Evolutionary conservation across 1,139 yeast genomes (phyloP).

Genomic region (Debaryomyces nepalensis): DNA sequence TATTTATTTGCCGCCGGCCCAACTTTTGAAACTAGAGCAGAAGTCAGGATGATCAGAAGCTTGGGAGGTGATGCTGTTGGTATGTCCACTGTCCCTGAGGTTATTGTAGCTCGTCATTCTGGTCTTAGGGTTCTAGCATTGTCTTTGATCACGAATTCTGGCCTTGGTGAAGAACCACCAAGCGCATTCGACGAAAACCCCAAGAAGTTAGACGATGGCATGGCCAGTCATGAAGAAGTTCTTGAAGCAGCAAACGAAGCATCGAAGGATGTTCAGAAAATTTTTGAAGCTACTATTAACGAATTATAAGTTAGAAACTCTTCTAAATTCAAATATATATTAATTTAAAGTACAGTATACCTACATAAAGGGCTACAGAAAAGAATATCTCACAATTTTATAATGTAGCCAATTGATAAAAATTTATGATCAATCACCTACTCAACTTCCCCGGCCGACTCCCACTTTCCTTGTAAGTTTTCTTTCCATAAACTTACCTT

Average conservation of each 20-base stretch:
- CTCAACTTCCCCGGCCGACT: slow-evolving; percentile 91
- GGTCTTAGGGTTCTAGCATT: slow-evolving; percentile 83
- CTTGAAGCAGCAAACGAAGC: slow-evolving; percentile 82
- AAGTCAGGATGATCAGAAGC: slow-evolving; percentile 70
- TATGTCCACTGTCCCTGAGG: slow-evolving; percentile 98
- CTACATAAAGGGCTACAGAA: neutral
- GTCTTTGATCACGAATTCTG: slow-evolving; percentile 84
- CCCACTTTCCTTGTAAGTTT: slow-evolving; percentile 93
- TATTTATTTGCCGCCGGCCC: slow-evolving; percentile 92
- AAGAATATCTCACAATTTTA: neutral
- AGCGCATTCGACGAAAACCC: slow-evolving; percentile 66
- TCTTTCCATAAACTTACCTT: slow-evolving; percentile 97
- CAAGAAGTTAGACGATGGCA: slow-evolving; percentile 65
- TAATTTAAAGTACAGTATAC: slow-evolving; percentile 10
- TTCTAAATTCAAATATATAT: slow-evolving; percentile 3
- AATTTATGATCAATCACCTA: slow-evolving; percentile 45
- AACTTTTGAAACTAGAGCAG: slow-evolving; percentile 92
- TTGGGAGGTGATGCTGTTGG: slow-evolving; percentile 96
- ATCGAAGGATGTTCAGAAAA: slow-evolving; percentile 73
- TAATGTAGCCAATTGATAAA: neutral
- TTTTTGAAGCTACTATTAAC: slow-evolving; percentile 69
- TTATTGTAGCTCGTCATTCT: slow-evolving; percentile 86
- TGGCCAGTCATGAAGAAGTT: slow-evolving; percentile 90
- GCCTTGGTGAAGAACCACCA: slow-evolving; percentile 76
- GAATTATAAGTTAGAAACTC: slow-evolving; percentile 29